A percentile compares a stretch with the other conserved stretches of the same genome.
phyloP scores from a whole-genome alignment of 2,329 filamentous ascomycete species.

The Lasiodiplodia sp. region DNA sequence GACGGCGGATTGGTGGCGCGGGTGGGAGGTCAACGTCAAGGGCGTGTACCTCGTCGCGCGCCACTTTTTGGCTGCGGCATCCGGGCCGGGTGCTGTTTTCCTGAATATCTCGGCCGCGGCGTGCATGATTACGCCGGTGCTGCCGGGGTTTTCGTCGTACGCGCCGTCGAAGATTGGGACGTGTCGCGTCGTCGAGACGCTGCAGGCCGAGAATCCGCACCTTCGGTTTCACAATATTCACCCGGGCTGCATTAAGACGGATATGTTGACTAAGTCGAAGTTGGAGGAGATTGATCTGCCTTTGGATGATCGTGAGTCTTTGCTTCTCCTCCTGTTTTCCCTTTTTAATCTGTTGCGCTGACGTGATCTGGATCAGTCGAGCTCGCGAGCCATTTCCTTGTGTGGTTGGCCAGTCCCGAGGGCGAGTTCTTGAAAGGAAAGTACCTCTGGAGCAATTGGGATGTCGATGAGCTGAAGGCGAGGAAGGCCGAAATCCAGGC shows the following conservation, averaged over 20 bases:
- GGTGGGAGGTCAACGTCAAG: constrained; percentile 33
- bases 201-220: constrained; percentile 47
- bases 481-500: constrained; percentile 31
- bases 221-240: constrained; percentile 51
- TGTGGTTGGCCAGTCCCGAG: constrained; percentile 44
- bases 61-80: constrained; percentile 35
- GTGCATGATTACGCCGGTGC: constrained; percentile 29
- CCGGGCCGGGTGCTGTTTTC: constrained; percentile 34
- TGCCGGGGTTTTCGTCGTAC: constrained; percentile 39
- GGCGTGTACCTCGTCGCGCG: constrained; percentile 35
- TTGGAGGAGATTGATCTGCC: neutral
- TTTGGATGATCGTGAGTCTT: constrained; percentile 4
- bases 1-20: constrained; percentile 31
- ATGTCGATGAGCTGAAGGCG: constrained; percentile 43
- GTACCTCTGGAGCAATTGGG: constrained; percentile 41
- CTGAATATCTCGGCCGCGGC: constrained; percentile 36
- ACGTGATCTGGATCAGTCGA: constrained; percentile 18
- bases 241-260: constrained; percentile 52
- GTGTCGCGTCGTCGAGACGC: constrained; percentile 46
- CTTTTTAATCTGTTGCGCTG: neutral
- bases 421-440: constrained; percentile 34
- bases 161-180: constrained; percentile 46
- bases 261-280: constrained; percentile 38
- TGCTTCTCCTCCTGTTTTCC: neutral
- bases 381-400: constrained; percentile 40